Evolutionary conservation across 805 yeast species (phyloP), one percentile per base, ranked within the genome.

Genomic region (Blastobotrys terrestris): DNA sequence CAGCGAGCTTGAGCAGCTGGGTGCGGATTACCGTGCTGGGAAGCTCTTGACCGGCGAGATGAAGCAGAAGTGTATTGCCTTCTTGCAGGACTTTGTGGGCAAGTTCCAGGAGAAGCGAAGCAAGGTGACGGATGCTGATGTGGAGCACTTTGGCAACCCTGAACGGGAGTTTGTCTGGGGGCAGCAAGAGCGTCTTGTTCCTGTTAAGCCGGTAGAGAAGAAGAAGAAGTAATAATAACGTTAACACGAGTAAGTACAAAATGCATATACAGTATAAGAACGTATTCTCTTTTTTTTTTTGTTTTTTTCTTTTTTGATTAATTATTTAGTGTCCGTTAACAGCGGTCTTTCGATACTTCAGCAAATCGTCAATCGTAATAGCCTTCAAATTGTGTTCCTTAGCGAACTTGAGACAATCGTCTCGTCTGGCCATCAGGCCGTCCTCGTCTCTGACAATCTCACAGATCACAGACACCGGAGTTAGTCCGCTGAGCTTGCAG

Each of bases 361-460:
- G 83, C 57, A 91, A 65, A 55, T 81, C 85, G 59, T 88, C 87
- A 62, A 92, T 91, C 31, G 90, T 85, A 57, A 92, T 82, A 19
- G 88, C 71, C 65, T 85, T 86, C 55, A 94, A 71, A 47, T 75
- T 75, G 61, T 79, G 81, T 59, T 78, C 67, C 61, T 77, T 67
- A 44, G 87, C 77, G 65, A 94, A 94, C 62, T 73, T 72, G 46
- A 77, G 69, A 70, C 98, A 94, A 66, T 94, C 96, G 57, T 83
- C 85, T 57, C 90, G 74, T 67, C 99, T 83, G 84, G 91, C 89
- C 98, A 94, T 94, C 58, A 85, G 74, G 0, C 99, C 99, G 64
- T 94, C 98, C 47, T 82, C 85, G 59, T 90, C 98, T 53, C 85
- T 80, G 20, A 94, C 98, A 60, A 94, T 75, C 72, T 94, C 99